phyloP scores from a whole-genome alignment of 148 eudicot species.

The Persicaria maculosa region DNA sequence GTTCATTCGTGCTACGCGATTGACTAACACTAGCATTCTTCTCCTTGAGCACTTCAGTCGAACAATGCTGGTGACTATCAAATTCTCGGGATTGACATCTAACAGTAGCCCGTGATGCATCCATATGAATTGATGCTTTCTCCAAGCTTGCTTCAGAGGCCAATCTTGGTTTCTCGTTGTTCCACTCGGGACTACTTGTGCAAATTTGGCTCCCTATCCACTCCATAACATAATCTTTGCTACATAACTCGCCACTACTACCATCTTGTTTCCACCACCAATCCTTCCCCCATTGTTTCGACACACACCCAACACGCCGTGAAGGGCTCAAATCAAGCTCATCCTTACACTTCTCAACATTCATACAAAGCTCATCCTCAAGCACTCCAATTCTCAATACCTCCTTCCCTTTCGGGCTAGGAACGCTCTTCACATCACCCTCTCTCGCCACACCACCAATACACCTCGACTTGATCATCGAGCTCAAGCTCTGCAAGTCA shows the following conservation, averaged over 20 bases:
- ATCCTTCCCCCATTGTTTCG: slow-evolving; percentile 56
- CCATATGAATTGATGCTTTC: background rate
- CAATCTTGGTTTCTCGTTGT: background rate
- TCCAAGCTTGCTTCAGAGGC: background rate
- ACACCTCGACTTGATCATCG: no score
- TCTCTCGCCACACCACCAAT: background rate
- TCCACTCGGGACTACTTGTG: slow-evolving; percentile 4
- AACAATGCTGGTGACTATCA: slow-evolving; percentile 15
- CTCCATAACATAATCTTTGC: slow-evolving; percentile 84
- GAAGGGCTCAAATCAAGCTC: slow-evolving; percentile 36
- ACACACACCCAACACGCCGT: background rate
- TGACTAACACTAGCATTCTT: slow-evolving; percentile 15
- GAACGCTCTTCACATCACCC: background rate
- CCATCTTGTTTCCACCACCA: slow-evolving; percentile 99
- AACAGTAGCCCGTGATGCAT: background rate
- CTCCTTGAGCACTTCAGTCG: slow-evolving; percentile 9
- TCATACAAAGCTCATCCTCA: slow-evolving; percentile 8
- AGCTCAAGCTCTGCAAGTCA: background rate
- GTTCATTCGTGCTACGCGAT: slow-evolving; percentile 23
- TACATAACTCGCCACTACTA: slow-evolving; percentile 54
- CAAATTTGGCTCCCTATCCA: slow-evolving; percentile 96
- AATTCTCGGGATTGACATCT: no score
- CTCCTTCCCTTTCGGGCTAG: slow-evolving; percentile 67
- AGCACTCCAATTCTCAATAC: slow-evolving; percentile 31
- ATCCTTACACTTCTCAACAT: slow-evolving; percentile 38